Base-by-base conservation (phyloP, 1,284 basidiomycete genomes). In the Phylloboletellus chloephorus region DNA sequence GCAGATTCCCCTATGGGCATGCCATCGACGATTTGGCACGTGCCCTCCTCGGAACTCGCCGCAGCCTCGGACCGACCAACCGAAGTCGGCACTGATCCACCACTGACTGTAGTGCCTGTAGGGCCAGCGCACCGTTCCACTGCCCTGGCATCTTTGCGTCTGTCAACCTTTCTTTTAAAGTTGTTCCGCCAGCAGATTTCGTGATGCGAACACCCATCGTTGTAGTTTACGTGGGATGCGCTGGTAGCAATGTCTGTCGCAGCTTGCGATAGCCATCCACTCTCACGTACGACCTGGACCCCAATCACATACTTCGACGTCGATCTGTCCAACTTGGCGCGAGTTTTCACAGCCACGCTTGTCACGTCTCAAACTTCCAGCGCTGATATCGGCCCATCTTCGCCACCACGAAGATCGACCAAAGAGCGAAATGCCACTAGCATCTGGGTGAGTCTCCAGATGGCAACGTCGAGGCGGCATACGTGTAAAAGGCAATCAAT, bases 1-100 rank as follows among this genome's bases (percentile, higher is more conserved):
- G n/a, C n/a, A 47, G 55, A 54, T 56, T 34, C 23, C 10, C 2
- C 30, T 20, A 36, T 22, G 37, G 33, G 38, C 47, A 37, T n/a
- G 9, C 9, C n/a, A 25, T 23, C 36, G 8, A 17, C 22, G 26
- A 12, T 4, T 28, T 24, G 23, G 23, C 41, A 31, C 28, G 31
- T 34, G 21, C 10, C 7, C 30, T 5, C 9, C 25, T 23, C 13
- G 12, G 20, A 4, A 25, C 22, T 31, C n/a, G n/a, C n/a, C n/a
- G n/a, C n/a, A n/a, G n/a, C n/a, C n/a, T n/a, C n/a, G n/a, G n/a
- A n/a, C n/a, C n/a, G n/a, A n/a, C n/a, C n/a, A n/a, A n/a, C n/a
- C n/a, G n/a, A n/a, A n/a, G n/a, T n/a, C n/a, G n/a, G n/a, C n/a
- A n/a, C n/a, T n/a, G n/a, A n/a, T n/a, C n/a, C n/a, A n/a, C n/a